Evolutionary conservation across 495 filamentous ascomycete genomes (phyloP).

Genomic region (Aspergillus egyptiacus): DNA sequence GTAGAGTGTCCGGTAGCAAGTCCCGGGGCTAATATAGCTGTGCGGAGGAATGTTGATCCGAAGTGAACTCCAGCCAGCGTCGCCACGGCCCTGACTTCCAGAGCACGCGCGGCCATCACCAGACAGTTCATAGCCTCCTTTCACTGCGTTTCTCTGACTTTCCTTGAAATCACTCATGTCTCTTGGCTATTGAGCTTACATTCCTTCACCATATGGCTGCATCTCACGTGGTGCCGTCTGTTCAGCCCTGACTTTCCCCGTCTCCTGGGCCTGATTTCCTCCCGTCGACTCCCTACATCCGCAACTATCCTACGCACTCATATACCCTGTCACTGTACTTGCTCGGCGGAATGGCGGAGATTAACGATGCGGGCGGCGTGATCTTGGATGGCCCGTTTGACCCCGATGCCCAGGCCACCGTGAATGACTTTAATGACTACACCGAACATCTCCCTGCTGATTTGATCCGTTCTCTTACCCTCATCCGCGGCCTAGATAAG

Average conservation of each 20-base stretch:
- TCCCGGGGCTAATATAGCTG: too few relatives aligned
- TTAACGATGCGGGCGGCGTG: conserved; percentile 42
- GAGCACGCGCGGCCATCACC: neutral
- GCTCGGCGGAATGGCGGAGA: conserved; percentile 27
- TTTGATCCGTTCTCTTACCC: conserved; percentile 79
- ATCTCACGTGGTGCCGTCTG: conserved; percentile 18
- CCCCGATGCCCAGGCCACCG: conserved; percentile 88
- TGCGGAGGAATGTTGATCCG: neutral
- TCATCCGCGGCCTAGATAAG: conserved; percentile 77
- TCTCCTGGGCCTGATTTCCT: conserved; percentile 4
- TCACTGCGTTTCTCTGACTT: neutral
- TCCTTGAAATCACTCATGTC: neutral
- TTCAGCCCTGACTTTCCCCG: conserved; percentile 11
- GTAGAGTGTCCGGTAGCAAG: too few relatives aligned
- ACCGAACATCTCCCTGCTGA: conserved; percentile 96
- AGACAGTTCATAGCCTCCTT: neutral
- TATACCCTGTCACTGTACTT: conserved; percentile 17
- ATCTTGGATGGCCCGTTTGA: conserved; percentile 54
- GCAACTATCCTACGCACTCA: conserved; percentile 8
- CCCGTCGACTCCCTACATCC: conserved; percentile 13
- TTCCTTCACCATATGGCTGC: conserved; percentile 15
- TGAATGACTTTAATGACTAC: conserved; percentile 93
- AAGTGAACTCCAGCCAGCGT: neutral
- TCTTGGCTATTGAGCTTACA: neutral
- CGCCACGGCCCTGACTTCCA: neutral